Evolutionary conservation across 768 basidiomycete species (phyloP).

Genomic region (Xanthoconium purpureum): DNA sequence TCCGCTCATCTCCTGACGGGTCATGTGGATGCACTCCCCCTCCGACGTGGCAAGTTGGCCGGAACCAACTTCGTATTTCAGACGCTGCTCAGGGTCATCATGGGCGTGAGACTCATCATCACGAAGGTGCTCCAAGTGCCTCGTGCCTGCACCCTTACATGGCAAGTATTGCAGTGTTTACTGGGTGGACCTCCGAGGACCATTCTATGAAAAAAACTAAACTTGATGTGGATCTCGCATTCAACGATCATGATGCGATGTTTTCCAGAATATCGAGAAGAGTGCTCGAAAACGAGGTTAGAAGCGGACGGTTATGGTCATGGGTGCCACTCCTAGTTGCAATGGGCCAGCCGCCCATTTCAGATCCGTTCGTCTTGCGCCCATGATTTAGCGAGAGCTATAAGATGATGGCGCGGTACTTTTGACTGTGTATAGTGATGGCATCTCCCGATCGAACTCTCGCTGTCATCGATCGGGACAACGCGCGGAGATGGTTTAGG

Average conservation of each 20-base stretch:
- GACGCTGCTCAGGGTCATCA: conserved; percentile 24
- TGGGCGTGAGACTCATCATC: conserved; percentile 26
- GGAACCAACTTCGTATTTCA: neutral
- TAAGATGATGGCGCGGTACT: neutral
- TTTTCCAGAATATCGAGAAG: conserved; percentile 17
- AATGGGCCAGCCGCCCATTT: neutral
- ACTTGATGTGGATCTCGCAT: conserved; percentile 12
- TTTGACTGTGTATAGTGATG: conserved; percentile 13
- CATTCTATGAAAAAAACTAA: conserved; percentile 14
- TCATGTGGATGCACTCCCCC: conserved; percentile 3
- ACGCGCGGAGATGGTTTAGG: conserved; percentile 18
- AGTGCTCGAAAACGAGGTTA: conserved; percentile 2
- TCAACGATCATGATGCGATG: neutral
- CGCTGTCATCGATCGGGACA: conserved; percentile 17
- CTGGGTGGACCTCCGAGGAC: conserved; percentile 30
- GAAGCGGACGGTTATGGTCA: neutral
- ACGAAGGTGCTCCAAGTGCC: conserved; percentile 14
- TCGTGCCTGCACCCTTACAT: conserved; percentile 29
- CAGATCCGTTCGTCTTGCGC: neutral
- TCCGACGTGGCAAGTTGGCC: conserved; percentile 1
- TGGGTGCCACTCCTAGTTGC: neutral
- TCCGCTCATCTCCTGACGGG: neutral
- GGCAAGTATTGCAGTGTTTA: conserved; percentile 3
- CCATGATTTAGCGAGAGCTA: neutral
- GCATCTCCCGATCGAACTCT: conserved; percentile 20